phyloP scores from a whole-genome alignment of 495 filamentous ascomycete species.

The Penicillium ochrochloron region DNA sequence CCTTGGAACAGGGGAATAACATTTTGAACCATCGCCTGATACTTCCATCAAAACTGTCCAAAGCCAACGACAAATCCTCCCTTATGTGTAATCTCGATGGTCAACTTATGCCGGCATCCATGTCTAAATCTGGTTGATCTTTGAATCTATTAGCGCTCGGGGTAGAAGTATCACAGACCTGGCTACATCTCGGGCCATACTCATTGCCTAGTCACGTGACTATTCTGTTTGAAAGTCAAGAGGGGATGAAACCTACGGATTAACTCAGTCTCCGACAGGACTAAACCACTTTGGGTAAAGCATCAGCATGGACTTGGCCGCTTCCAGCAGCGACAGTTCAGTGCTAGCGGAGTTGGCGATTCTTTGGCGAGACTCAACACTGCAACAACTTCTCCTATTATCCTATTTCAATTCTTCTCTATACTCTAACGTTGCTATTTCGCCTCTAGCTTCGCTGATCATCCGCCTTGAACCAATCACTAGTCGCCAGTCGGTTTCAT shows the following conservation, averaged over 20 bases:
- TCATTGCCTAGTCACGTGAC: not conserved
- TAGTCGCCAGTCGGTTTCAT: slow-evolving; percentile 14
- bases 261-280: slow-evolving; percentile 17
- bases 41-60: not conserved
- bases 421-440: not conserved
- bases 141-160: too few relatives aligned
- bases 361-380: slow-evolving; percentile 11
- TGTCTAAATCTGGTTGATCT: too few relatives aligned
- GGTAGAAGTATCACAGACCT: too few relatives aligned
- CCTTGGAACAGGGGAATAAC: not conserved
- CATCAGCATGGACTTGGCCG: slow-evolving; percentile 40
- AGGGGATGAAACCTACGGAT: not conserved
- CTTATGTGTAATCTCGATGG: not conserved
- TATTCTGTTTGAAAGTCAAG: not conserved
- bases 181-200: too few relatives aligned
- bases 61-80: not conserved
- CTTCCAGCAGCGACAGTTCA: slow-evolving; percentile 24
- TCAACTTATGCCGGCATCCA: too few relatives aligned
- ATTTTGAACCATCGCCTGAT: not conserved
- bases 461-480: not conserved
- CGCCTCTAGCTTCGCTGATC: slow-evolving; percentile 1
- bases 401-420: not conserved
- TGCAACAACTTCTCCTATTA: not conserved
- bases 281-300: slow-evolving; percentile 38
- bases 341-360: slow-evolving; percentile 6